Base-by-base conservation (phyloP, 768 basidiomycete species). In the Dioszegia aurantiaca region DNA sequence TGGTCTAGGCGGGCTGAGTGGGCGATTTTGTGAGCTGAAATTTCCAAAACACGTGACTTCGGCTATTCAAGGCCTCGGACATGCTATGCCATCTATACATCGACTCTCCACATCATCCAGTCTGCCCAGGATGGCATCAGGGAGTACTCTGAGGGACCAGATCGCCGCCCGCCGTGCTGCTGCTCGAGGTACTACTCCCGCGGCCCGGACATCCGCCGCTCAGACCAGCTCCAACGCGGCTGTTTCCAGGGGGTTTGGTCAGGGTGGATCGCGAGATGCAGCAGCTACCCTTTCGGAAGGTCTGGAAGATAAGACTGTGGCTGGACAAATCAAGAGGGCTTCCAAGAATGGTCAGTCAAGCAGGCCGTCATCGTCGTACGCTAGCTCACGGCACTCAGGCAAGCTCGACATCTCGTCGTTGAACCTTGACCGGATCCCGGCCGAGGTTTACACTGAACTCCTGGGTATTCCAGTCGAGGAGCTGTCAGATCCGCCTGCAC, bases 141-240 rank as follows among this genome's bases (percentile, higher is more conserved):
- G 24, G 19, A 45, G 44, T 24, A 36, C 51, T 17, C 31, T 53
- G 12, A 39, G 65, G 17, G 70, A 72, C 19, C 70, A 72, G 39
- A 72, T 72, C 17, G 70, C 70, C 2, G 70, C 70, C 4, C 67
- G 69, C 41, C 56, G 70, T 16, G 67, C 68, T 2, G 70, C 67
- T 42, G 62, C 58, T 3, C 42, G 36, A 17, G 57, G 62, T 33
- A 42, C 57, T 3, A 56, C 63, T 8, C 27, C 47, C 4, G 61
- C 43, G 10, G 43, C 46, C 4, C 57, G 33, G 23, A 41, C 54
- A 0, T 19, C 47, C 2, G 37, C 37, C 23, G 36, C 24, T 16
- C 55, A 42, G 33, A 23, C 51, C 12, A 47, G 46, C 46, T 31
- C 57, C 21, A 14, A 27, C n/a, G 41, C 48, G 19, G 55, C 43